Evolutionary conservation across 768 basidiomycete genomes (phyloP), one percentile per base, ranked within the genome.

Genomic region (Termitomyces sp.): DNA sequence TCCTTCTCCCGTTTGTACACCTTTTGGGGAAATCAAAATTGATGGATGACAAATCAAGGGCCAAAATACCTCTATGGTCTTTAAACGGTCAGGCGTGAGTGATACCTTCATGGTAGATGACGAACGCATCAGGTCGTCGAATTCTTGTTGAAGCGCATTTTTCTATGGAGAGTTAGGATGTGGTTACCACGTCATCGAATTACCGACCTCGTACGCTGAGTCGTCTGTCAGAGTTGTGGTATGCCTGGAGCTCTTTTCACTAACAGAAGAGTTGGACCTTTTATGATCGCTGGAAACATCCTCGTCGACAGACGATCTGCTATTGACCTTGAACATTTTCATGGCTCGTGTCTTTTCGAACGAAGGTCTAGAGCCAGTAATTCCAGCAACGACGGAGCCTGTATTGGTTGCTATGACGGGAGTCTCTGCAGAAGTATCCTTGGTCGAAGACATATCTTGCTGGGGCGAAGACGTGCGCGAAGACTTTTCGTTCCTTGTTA

Each of bases 101-200:
- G 94, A 96, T 64, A 98, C 86, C 68, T 93, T 97, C 89, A 97
- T 90, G 19, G 95, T 98, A 56, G 88, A 79, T 58, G 88, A 83
- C 57, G 91, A 93, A 51, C 83, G 84, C 85, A 98, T 88, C 70
- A 98, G 76, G 70, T 93, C 86, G 71, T 98, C 95, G 69, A 98
- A 98, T 68, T 96, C 91, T 60, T 89, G 86, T 55, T 83, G 76
- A 64, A 80, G 68, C 60, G 74, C 67, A 67, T 81, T 69, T 67
- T 84, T 81, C 83, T 89, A 63, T 61, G 40, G 59, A 58, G 50
- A 54, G 42, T 57, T 51, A 66, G 30, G 59, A 58, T 52, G 25
- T 57, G 50, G 58, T 48, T 43, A 23, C 14, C 17, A 19, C 14
- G 7, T 25, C 27, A 11, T 39, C 12, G 25, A 39, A 39, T 27